Evolutionary conservation across 2,329 filamentous ascomycete genomes (phyloP), one percentile per base, ranked within the genome.

Genomic region (Coniella vitis): DNA sequence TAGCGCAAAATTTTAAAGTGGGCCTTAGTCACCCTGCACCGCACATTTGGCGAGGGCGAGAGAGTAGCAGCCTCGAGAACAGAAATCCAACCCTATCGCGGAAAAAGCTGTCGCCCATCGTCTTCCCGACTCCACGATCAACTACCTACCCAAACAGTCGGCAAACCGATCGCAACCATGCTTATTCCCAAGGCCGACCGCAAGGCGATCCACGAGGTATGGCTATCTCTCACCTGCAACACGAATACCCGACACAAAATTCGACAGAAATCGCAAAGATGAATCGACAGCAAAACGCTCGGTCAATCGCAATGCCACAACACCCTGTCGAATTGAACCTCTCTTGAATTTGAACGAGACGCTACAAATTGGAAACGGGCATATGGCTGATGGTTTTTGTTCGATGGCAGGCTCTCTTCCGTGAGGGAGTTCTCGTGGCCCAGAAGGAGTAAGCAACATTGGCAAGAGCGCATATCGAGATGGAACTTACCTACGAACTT

Each of bases 151-250:
- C 74, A 74, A 75, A 38, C 49, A 46, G 51, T 79, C 73, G 71
- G 69, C 67, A 65, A 70, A 73, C 71, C 72, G 73, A 53, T 51
- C 48, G 48, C 70, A 72, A 79, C 90, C 86, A 82, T 82, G 93
- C 86, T 98, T 81, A 98, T 98, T 75, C 93, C 93, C 74, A 97
- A 97, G 86, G 87, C 89, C 75, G 93, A 98, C 81, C 90, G 94
- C 81, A 98, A 98, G 88, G 89, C 90, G 86, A 97, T 98, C 79
- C 93, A 98, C 84, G 91, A 85, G 77, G 74, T 77, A 71, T 57
- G 52, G 45, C 29, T 39, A n/a, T 42, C 34, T 36, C 31, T 43
- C 37, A 29, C 47, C 22, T 38, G 34, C 41, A 39, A 16, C 7
- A n/a, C 16, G 31, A 38, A 22, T 31, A n/a, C 31, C 39, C 48